Base-by-base conservation (phyloP, 108 stramenopile species). In the Skeletonema marinoi region DNA sequence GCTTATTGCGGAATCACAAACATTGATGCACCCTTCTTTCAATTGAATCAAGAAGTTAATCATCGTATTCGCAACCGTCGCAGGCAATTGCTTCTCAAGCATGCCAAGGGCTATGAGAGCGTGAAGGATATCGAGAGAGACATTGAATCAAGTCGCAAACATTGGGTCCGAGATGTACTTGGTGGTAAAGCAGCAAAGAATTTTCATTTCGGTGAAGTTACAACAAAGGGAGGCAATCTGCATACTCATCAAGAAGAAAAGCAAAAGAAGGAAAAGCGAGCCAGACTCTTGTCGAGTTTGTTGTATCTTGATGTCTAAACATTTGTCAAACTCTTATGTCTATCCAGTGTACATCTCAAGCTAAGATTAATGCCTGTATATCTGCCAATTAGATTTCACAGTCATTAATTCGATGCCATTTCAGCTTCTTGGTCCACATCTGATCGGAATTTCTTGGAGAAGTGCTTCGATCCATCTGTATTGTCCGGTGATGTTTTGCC, bases 1-100 rank as follows among this genome's bases (percentile, higher is more conserved):
- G 58, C 69, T 29, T 80, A 80, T 54, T 72, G 73, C 29, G 73
- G 68, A 6, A 67, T 74, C n/a, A 56, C 68, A 14, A 80, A 80
- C 56, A 48, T 74, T 14, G 31, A 74, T 29, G 79, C 79, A 9
- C 79, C 79, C 25, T 80, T 80, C 79, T 80, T 80, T 46, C 48
- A 61, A 16, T 44, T 80, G 30, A 2, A 16, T 29, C 48, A 65
- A 17, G 79, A 74, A 68, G 74, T 80, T 68, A 60, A 80, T 35
- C 72, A 74, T 58, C 67, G 73, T 56, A 62, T 74, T 11, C 33
- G 60, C 9, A 25, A 39, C 46, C 60, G 79, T 16, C 71, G 79
- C 8, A 67, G 62, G 17, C 51, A 74, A 7, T 44, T 80, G 36
- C 51, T 80, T 48, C 30, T 69, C 36, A 80, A 80, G 61, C 79